phyloP scores from a whole-genome alignment of 2,329 filamentous ascomycete genomes.

The Aspergillus bombycis region DNA sequence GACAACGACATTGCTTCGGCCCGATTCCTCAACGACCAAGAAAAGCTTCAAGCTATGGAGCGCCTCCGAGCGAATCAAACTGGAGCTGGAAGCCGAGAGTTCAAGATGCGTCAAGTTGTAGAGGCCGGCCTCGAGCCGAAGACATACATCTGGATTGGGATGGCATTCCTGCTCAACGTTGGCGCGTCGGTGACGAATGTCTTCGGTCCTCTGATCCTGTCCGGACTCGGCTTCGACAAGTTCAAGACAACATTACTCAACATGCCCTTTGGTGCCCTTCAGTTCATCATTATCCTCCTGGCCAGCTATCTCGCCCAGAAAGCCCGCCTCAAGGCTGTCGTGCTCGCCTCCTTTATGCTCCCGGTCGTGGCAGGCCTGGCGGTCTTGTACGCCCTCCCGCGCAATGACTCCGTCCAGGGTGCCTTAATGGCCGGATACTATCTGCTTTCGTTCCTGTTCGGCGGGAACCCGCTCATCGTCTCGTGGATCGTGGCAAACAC shows the following conservation, averaged over 20 bases:
- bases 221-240: constrained; percentile 63
- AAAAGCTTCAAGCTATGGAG: constrained; percentile 52
- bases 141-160: constrained; percentile 62
- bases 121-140: constrained; percentile 51
- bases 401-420: constrained; percentile 45
- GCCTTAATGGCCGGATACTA: constrained; percentile 65
- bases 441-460: constrained; percentile 67
- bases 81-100: constrained; percentile 49
- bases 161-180: constrained; percentile 66
- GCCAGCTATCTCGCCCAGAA: constrained; percentile 62
- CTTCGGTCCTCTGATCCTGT: constrained; percentile 67
- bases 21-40: constrained; percentile 51
- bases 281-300: constrained; percentile 62
- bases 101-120: constrained; percentile 49
- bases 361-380: constrained; percentile 63
- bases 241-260: constrained; percentile 64
- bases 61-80: constrained; percentile 56
- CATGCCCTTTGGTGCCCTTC: constrained; percentile 68
- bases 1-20: constrained; percentile 60
- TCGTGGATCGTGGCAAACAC: constrained; percentile 72
- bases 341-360: constrained; percentile 58
- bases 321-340: constrained; percentile 58
- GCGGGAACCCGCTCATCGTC: constrained; percentile 67
- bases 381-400: constrained; percentile 59
- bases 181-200: constrained; percentile 65